These are phyloP conservation scores for Beauveria rudraprayagi DNA, from an alignment of 2,329 filamentous ascomycete species.

Conservation along the genomic window DNA sequence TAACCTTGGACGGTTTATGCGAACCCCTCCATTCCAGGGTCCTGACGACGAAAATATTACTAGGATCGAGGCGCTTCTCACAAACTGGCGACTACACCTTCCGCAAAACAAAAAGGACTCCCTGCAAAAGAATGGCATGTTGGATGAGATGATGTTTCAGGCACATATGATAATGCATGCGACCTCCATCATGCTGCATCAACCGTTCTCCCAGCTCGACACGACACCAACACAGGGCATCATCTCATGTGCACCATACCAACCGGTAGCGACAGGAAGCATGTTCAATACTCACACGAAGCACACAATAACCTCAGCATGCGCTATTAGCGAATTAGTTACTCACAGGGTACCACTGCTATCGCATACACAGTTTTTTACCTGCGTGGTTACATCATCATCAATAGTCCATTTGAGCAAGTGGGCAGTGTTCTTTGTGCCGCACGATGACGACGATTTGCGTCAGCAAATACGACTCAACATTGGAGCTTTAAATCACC, in stretches of 20 bases:
- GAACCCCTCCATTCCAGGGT: slow-evolving; percentile 41
- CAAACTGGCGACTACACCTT: slow-evolving; percentile 74
- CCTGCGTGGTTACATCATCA: slow-evolving; percentile 68
- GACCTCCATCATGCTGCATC: slow-evolving; percentile 67
- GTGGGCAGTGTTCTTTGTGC: slow-evolving; percentile 58
- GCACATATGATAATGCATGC: slow-evolving; percentile 69
- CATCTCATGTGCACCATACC: slow-evolving; percentile 59
- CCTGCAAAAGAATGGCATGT: slow-evolving; percentile 58
- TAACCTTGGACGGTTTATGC: slow-evolving; percentile 70
- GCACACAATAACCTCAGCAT: slow-evolving; percentile 73
- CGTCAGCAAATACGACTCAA: slow-evolving; percentile 73
- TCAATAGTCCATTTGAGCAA: slow-evolving; percentile 76
- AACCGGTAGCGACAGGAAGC: slow-evolving; percentile 39
- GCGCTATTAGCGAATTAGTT: slow-evolving; percentile 66
- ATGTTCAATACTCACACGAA: slow-evolving; percentile 61
- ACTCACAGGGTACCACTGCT: slow-evolving; percentile 64
- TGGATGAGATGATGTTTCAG: slow-evolving; percentile 90
- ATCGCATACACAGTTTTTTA: slow-evolving; percentile 76
- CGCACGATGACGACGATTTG: slow-evolving; percentile 55
- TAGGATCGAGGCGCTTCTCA: slow-evolving; percentile 44
- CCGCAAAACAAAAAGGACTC: slow-evolving; percentile 64
- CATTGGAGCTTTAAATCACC: slow-evolving; percentile 63
- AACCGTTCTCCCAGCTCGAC: slow-evolving; percentile 69
- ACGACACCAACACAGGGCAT: slow-evolving; percentile 48
- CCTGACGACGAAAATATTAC: slow-evolving; percentile 45